phyloP scores from a whole-genome alignment of 2,329 filamentous ascomycete species.

The Epichloe festucae region DNA sequence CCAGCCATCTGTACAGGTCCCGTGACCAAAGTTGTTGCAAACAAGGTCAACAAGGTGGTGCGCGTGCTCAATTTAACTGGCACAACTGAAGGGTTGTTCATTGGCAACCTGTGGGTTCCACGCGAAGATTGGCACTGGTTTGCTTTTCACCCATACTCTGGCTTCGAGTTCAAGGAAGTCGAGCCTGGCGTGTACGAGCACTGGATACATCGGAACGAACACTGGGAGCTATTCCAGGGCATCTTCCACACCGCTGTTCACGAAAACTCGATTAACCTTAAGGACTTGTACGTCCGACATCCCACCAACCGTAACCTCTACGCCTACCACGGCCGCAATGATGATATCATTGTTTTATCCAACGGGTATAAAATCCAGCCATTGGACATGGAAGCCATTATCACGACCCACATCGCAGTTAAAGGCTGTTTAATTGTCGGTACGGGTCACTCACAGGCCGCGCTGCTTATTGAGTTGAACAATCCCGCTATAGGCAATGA shows the following conservation, averaged over 20 bases:
- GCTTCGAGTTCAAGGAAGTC: slow-evolving; percentile 21
- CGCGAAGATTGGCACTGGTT: slow-evolving; percentile 21
- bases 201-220: slow-evolving; percentile 19
- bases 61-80: slow-evolving; percentile 21
- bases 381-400: slow-evolving; percentile 16
- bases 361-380: slow-evolving; percentile 21
- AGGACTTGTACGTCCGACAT: slow-evolving; percentile 17
- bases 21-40: slow-evolving; percentile 14
- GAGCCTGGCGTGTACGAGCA: slow-evolving; percentile 19
- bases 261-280: slow-evolving; percentile 15
- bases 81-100: slow-evolving; percentile 22
- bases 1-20: slow-evolving; percentile 8
- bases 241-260: slow-evolving; percentile 22
- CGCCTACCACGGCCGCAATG: slow-evolving; percentile 17
- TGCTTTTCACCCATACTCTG: slow-evolving; percentile 20
- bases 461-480: slow-evolving; percentile 16
- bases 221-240: slow-evolving; percentile 17
- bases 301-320: slow-evolving; percentile 16
- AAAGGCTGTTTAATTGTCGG: slow-evolving; percentile 16
- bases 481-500: slow-evolving; percentile 8
- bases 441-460: slow-evolving; percentile 15
- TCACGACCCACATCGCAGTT: slow-evolving; percentile 14
- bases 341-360: slow-evolving; percentile 18
- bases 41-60: slow-evolving; percentile 19
- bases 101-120: slow-evolving; percentile 16